Evolutionary conservation across 2,329 filamentous ascomycete species (phyloP), one percentile per base, ranked within the genome.

Genomic region (Diplodia mutila): DNA sequence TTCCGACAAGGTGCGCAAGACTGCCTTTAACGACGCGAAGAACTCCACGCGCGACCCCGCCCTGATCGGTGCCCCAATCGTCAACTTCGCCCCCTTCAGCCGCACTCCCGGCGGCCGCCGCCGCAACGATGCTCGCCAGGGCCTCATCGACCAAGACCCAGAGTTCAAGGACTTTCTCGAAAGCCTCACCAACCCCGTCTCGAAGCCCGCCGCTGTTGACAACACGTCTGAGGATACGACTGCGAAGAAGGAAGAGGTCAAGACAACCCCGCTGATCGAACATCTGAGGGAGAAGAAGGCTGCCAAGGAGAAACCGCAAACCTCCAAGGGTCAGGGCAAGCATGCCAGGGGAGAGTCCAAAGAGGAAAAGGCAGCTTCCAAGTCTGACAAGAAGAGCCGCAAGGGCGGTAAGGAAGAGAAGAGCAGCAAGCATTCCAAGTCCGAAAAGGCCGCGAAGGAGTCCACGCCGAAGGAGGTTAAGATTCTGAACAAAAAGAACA

Each of bases 111-210:
- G 87, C 68, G 87, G 85, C 42, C 92, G 92, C 77, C 87, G 87
- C 61, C 89, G 93, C 39, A 87, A 88, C 65, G 95, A 99, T 82
- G 88, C 89, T 65, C 89, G 94, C 16, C 92, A 97, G 77, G 95
- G 94, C 65, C 97, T 93, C 3, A 98, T 99, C 72, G 95, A 99
- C 74, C 93, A 97, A 76, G 95, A 99, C 75, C 89, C 92, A 0
- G 95, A 98, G 73, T 99, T 97, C 73, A 96, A 97, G 83, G 89
- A 90, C 29, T 99, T 98, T 77, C 85, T 99, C 8, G 91, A 96
- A 77, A 91, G 87, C 65, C 85, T 98, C 55, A 96, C 94, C 1
- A 93, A 96, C 72, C 87, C 86, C 2, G 84, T 88, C 69, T 79
- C 80, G n/a, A 89, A 86, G 74, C 79, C 86, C 14, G 74, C 81